Conservation (phyloP, 352 stramenopile genomes). For the Aphanomyces invadans region DNA sequence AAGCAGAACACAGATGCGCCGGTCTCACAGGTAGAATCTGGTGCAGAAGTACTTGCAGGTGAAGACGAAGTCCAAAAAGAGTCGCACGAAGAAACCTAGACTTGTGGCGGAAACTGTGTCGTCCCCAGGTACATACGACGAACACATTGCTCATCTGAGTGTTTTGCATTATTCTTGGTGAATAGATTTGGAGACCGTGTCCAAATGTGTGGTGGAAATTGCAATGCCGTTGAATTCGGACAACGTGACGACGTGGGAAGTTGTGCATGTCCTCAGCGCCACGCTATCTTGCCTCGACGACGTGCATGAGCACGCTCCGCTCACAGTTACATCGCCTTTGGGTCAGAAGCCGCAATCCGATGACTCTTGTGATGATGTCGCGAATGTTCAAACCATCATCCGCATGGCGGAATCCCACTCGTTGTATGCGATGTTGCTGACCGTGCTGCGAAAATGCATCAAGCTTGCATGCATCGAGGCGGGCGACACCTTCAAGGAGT, state of each 20-base stretch:
- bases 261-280: neutral
- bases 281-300: neutral
- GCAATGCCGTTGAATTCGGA: neutral
- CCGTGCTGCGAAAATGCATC: neutral
- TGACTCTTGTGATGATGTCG: neutral
- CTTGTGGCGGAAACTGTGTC: neutral
- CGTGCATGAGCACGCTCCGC: neutral
- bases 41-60: conserved; percentile 19
- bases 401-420: neutral
- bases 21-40: no score
- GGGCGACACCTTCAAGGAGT: neutral
- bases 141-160: no score
- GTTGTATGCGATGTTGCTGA: neutral
- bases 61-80: conserved; percentile 18
- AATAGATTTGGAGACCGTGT: neutral
- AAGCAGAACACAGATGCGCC: no score
- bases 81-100: conserved; percentile 10
- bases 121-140: neutral
- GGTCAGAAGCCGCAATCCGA: neutral
- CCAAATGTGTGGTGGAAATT: conserved; percentile 1
- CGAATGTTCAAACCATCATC: neutral
- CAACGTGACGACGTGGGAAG: neutral
- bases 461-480: neutral
- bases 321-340: neutral
- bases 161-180: no score